Evolutionary conservation across 2,329 filamentous ascomycete genomes (phyloP), one percentile per base, ranked within the genome.

Genomic region (Trichoderma sp.): DNA sequence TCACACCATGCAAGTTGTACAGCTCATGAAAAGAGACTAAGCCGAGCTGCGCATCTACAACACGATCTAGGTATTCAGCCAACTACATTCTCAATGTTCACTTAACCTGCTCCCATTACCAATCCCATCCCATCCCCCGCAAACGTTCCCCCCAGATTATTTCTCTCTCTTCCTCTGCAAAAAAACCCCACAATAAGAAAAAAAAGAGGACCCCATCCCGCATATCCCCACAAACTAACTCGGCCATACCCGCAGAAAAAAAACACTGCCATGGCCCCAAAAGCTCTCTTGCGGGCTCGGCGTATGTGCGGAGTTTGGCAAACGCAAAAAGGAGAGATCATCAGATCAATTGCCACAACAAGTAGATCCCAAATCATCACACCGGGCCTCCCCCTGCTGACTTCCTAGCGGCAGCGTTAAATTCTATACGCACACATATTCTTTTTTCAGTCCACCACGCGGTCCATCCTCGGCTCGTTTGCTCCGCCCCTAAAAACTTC

Each of bases 241-340:
- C 67, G 67, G 67, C 59, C 67, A 69, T 52, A 69, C 67, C 67
- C 67, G 67, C 51, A 65, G 52, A 43, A 16, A 34, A 32, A 43
- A 51, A 51, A 34, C 10, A 11, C 32, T 34, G 32, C 28, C 28
- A 37, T 46, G 32, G 13, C 11, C 21, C 30, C 32, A 26, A n/a
- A n/a, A n/a, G n/a, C n/a, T n/a, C n/a, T n/a, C n/a, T n/a, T n/a
- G n/a, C n/a, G n/a, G n/a, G n/a, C n/a, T n/a, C n/a, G n/a, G n/a
- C n/a, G n/a, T n/a, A n/a, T n/a, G n/a, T n/a, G n/a, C n/a, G n/a
- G n/a, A n/a, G n/a, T n/a, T n/a, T n/a, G n/a, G n/a, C n/a, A n/a
- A n/a, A n/a, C n/a, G n/a, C n/a, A n/a, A n/a, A n/a, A n/a, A n/a
- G n/a, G n/a, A n/a, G n/a, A n/a, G 43, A 59, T 59, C 64, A 52